Evolutionary conservation across 306 rosid genomes (phyloP).

Genomic region (Abrus pulchellus): DNA sequence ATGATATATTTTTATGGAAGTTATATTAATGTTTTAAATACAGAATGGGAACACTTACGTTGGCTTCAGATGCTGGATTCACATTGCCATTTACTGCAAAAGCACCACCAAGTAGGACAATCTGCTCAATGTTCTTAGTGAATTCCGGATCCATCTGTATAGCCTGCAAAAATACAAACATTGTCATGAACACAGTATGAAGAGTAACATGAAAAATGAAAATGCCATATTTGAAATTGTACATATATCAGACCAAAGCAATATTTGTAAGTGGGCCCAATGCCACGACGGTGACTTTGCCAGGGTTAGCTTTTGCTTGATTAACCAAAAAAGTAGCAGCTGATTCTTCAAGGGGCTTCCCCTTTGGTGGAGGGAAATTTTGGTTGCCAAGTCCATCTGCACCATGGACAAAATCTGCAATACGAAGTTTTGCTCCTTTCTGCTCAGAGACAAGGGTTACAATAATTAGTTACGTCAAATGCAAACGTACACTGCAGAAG

Average conservation of each 20-base stretch:
- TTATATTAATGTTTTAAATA: constrained; percentile 18
- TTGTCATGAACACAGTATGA: constrained; percentile 14
- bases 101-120: constrained; percentile 89
- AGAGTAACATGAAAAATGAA: constrained; percentile 12
- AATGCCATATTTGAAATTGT: constrained; percentile 37
- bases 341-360: constrained; percentile 76
- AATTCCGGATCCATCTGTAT: constrained; percentile 83
- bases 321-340: constrained; percentile 78
- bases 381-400: constrained; percentile 97
- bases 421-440: constrained; percentile 80
- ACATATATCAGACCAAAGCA: constrained; percentile 71
- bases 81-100: constrained; percentile 94
- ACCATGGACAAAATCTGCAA: constrained; percentile 96
- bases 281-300: constrained; percentile 85
- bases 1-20: not conserved
- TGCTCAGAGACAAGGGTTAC: constrained; percentile 43
- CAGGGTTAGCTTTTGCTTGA: constrained; percentile 84
- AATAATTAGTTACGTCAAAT: constrained; percentile 18
- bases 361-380: constrained; percentile 86
- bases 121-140: constrained; percentile 73
- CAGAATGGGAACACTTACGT: constrained; percentile 58
- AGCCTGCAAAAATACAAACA: constrained; percentile 61
- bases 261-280: constrained; percentile 95
- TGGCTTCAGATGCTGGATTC: constrained; percentile 96
- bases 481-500: constrained; percentile 13